phyloP scores from a whole-genome alignment of 441 rosid genomes.

The Adansonia madagascariensis region DNA sequence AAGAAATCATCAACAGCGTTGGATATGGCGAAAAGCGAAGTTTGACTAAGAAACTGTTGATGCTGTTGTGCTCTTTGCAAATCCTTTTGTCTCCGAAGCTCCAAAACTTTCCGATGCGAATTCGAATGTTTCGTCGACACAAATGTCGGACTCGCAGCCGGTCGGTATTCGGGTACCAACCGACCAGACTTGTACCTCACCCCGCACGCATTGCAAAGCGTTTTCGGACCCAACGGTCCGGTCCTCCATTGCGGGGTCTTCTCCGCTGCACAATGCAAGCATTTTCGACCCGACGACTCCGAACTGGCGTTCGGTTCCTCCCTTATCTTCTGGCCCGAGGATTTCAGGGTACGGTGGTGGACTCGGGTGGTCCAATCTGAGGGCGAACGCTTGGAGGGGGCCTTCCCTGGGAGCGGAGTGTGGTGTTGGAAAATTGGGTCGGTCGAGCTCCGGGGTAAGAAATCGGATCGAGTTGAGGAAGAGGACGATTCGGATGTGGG shows the following conservation, averaged over 20 bases:
- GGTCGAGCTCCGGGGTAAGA: constrained; percentile 30
- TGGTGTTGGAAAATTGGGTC: constrained; percentile 46
- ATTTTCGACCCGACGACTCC: constrained; percentile 30
- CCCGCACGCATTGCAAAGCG: constrained; percentile 24
- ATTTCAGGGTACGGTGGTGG: constrained; percentile 44
- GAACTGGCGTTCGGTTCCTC: constrained; percentile 23
- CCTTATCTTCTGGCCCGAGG: constrained; percentile 32
- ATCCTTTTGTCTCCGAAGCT: constrained; percentile 70
- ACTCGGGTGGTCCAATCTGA: constrained; percentile 72
- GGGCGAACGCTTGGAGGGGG: constrained; percentile 68
- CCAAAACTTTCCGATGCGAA: constrained; percentile 50
- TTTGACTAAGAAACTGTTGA: constrained; percentile 55
- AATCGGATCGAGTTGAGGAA: constrained; percentile 39
- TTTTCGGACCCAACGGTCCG: constrained; percentile 24
- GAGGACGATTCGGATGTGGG: constrained; percentile 52
- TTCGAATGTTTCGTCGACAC: constrained; percentile 23
- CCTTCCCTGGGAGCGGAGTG: constrained; percentile 57
- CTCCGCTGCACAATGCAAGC: constrained; percentile 24
- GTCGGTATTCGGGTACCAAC: constrained; percentile 27
- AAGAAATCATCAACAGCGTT: constrained; percentile 63
- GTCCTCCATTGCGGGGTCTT: constrained; percentile 29
- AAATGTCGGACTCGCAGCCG: constrained; percentile 26
- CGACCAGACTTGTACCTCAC: constrained; percentile 31
- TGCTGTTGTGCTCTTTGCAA: constrained; percentile 54
- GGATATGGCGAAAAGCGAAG: constrained; percentile 58